Percentiles rank a stretch among this genome's conserved stretches.
These are phyloP conservation scores for Cordyceps sp. DNA, from an alignment of 2,329 filamentous ascomycete species.

Conservation along the genomic window DNA sequence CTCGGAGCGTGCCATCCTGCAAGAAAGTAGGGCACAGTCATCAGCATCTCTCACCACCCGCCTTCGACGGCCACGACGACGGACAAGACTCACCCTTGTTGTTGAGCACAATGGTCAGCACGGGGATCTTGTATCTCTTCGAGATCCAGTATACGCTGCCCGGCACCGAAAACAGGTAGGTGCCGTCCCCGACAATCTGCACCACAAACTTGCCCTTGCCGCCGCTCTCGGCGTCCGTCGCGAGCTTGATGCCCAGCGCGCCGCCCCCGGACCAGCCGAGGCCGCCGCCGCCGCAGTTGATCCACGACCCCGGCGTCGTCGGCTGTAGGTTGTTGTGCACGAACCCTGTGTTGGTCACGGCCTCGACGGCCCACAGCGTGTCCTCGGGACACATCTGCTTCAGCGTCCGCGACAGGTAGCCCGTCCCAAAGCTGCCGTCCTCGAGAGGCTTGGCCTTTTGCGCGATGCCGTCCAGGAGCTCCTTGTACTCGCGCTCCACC, in stretches of 20 bases:
- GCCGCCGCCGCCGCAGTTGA: constrained; percentile 69
- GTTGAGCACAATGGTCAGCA: constrained; percentile 38
- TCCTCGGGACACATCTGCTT: constrained; percentile 19
- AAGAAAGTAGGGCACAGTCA: too few species aligned
- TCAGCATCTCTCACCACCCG: too few species aligned
- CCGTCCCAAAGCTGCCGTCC: constrained; percentile 33
- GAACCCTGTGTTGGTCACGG: constrained; percentile 53
- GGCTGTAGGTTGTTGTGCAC: constrained; percentile 57
- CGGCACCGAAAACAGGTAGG: constrained; percentile 36
- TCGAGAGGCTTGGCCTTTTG: constrained; percentile 37
- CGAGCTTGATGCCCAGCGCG: constrained; percentile 62
- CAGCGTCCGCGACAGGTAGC: constrained; percentile 16
- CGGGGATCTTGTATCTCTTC: constrained; percentile 33
- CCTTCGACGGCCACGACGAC: not conserved
- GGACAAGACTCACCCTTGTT: constrained; percentile 27
- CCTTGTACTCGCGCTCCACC: constrained; percentile 39
- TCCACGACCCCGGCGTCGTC: constrained; percentile 53
- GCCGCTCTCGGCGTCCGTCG: constrained; percentile 25
- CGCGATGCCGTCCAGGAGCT: constrained; percentile 43
- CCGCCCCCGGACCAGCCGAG: constrained; percentile 68
- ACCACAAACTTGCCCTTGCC: constrained; percentile 33
- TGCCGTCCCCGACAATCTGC: constrained; percentile 41
- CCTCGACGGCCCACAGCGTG: constrained; percentile 63
- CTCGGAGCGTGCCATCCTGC: constrained; percentile 43
- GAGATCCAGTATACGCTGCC: constrained; percentile 40